Evolutionary conservation across 331 rosid genomes (phyloP).

Genomic region (Dryas integrifolia): DNA sequence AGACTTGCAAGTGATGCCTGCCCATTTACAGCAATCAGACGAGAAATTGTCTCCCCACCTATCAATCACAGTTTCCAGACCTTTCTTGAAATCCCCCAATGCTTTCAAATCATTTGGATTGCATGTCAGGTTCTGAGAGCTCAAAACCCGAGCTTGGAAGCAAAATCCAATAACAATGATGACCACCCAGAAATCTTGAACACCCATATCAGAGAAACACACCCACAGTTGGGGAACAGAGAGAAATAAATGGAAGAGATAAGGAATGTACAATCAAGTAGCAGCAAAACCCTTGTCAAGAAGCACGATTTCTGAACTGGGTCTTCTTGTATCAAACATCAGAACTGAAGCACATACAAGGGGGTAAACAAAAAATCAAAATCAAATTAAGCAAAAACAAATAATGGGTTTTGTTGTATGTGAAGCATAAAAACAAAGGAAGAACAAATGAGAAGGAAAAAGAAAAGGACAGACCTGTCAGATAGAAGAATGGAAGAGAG

Average conservation of each 20-base stretch:
- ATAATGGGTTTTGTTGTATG: background rate
- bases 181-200: slow-evolving; percentile 20
- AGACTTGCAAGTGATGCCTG: slow-evolving; percentile 40
- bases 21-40: slow-evolving; percentile 39
- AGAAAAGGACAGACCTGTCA: slow-evolving; percentile 15
- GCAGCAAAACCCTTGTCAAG: slow-evolving; percentile 19
- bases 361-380: background rate
- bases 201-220: slow-evolving; percentile 24
- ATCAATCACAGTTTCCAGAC: slow-evolving; percentile 10
- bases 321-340: slow-evolving; percentile 1
- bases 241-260: background rate
- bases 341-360: slow-evolving; percentile 6
- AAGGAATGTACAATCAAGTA: slow-evolving; percentile 14
- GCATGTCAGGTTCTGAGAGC: slow-evolving; percentile 28
- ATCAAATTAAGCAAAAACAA: slow-evolving; percentile 3
- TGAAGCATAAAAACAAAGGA: background rate
- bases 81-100: slow-evolving; percentile 20
- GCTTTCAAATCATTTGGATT: slow-evolving; percentile 20
- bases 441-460: background rate
- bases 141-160: slow-evolving; percentile 25
- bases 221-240: background rate
- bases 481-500: background rate
- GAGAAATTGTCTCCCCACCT: slow-evolving; percentile 26
- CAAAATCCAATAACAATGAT: slow-evolving; percentile 23
- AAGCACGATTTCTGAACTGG: slow-evolving; percentile 4